These are phyloP conservation scores for Halocafeteria seosinensis DNA, from an alignment of 108 stramenopile genomes.

Conservation along the genomic window DNA sequence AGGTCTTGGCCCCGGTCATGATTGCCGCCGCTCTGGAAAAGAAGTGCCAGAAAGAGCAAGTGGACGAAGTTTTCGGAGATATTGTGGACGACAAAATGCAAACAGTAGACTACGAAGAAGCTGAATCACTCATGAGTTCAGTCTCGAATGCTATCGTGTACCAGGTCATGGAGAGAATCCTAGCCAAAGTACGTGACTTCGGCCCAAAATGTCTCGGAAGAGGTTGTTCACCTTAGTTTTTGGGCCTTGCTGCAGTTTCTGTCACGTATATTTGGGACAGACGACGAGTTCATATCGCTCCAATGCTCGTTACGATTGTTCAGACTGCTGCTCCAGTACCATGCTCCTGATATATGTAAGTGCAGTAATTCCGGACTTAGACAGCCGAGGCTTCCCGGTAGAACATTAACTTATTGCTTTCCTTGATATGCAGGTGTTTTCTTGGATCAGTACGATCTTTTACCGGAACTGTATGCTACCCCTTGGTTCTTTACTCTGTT, in stretches of 20 bases:
- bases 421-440: too few relatives aligned
- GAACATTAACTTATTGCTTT: too few relatives aligned
- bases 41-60: neutral
- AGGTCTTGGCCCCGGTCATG: slow-evolving; percentile 33
- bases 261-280: slow-evolving; percentile 22
- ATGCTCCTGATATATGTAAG: slow-evolving; percentile 27
- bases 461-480: slow-evolving; percentile 36
- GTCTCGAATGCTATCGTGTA: neutral
- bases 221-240: slow-evolving; percentile 18
- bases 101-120: neutral
- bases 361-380: too few relatives aligned
- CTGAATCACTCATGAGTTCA: neutral
- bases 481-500: slow-evolving; percentile 36
- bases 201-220: slow-evolving; percentile 19
- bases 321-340: slow-evolving; percentile 25
- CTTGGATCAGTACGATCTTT: slow-evolving; percentile 24
- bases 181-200: slow-evolving; percentile 12
- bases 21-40: neutral
- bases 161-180: neutral
- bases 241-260: slow-evolving; percentile 27
- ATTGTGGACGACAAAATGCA: neutral
- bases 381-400: too few relatives aligned
- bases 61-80: neutral
- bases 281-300: slow-evolving; percentile 23
- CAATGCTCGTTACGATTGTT: slow-evolving; percentile 31